Conservation (phyloP, 306 rosid genomes). For the Canavalia ensiformis region DNA sequence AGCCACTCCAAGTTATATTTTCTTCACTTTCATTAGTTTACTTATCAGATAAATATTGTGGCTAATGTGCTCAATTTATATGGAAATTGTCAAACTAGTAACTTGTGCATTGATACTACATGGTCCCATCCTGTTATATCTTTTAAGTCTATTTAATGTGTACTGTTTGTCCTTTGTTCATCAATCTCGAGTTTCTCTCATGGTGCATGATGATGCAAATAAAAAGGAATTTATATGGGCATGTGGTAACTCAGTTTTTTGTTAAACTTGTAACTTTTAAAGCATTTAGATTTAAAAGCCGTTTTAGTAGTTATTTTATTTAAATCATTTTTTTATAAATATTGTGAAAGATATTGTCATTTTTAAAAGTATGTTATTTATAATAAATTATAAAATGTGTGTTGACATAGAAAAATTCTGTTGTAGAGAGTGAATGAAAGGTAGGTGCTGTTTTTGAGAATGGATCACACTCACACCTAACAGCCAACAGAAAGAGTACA, state of each 20-base stretch:
- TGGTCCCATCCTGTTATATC: conserved; percentile 53
- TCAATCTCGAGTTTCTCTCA: conserved; percentile 47
- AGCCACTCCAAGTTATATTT: not conserved
- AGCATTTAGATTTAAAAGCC: too few species aligned
- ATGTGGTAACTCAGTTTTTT: conserved; percentile 46
- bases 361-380: too few species aligned
- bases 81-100: conserved; percentile 36
- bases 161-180: conserved; percentile 47
- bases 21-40: conserved; percentile 25
- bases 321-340: too few species aligned
- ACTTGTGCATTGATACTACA: conserved; percentile 41
- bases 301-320: too few species aligned
- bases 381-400: too few species aligned
- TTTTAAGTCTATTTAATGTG: conserved; percentile 50
- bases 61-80: conserved; percentile 34
- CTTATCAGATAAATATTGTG: not conserved
- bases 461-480: not conserved
- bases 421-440: conserved; percentile 29
- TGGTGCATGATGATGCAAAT: conserved; percentile 30
- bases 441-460: not conserved
- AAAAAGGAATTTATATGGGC: conserved; percentile 3
- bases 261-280: not conserved
- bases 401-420: too few species aligned
- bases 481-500: conserved; percentile 12
- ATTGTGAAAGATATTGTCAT: too few species aligned